Conservation (phyloP, 257 asterid genomes). For the Fraxinus cuspidata region DNA sequence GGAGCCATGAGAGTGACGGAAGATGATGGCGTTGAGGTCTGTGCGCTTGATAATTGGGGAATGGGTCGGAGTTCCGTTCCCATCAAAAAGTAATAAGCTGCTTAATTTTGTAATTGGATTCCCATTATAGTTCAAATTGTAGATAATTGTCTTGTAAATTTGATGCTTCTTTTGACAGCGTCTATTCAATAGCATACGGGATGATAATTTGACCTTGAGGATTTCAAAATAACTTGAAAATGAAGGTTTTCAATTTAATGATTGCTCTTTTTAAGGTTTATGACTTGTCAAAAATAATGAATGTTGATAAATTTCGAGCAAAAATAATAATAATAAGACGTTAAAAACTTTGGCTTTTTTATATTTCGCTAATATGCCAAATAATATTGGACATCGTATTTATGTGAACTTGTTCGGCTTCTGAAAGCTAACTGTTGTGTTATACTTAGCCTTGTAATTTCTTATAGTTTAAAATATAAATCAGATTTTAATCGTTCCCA, state of each 20-base stretch:
- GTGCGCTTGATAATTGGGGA: constrained; percentile 94
- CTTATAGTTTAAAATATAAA: too few relatives aligned
- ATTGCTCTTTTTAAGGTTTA: constrained; percentile 7
- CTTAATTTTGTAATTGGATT: neutral
- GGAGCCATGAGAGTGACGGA: constrained; percentile 33
- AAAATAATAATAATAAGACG: neutral
- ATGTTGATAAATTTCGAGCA: neutral
- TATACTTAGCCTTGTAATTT: too few relatives aligned
- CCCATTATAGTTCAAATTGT: neutral
- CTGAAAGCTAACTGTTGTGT: too few relatives aligned
- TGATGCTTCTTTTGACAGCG: neutral
- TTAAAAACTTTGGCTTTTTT: neutral
- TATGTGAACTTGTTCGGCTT: too few relatives aligned
- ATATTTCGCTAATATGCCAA: neutral
- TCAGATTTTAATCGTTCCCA: too few relatives aligned
- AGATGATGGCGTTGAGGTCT: constrained; percentile 60
- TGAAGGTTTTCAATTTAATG: constrained; percentile 10
- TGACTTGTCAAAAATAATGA: neutral
- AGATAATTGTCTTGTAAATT: neutral
- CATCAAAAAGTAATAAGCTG: constrained; percentile 41
- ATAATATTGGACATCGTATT: too few relatives aligned
- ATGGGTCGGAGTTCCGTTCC: constrained; percentile 92
- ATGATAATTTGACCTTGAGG: constrained; percentile 13
- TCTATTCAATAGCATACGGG: neutral
- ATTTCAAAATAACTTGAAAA: constrained; percentile 22